Base-by-base conservation (phyloP, 768 basidiomycete species). In the Leccinum longicurvipes region DNA sequence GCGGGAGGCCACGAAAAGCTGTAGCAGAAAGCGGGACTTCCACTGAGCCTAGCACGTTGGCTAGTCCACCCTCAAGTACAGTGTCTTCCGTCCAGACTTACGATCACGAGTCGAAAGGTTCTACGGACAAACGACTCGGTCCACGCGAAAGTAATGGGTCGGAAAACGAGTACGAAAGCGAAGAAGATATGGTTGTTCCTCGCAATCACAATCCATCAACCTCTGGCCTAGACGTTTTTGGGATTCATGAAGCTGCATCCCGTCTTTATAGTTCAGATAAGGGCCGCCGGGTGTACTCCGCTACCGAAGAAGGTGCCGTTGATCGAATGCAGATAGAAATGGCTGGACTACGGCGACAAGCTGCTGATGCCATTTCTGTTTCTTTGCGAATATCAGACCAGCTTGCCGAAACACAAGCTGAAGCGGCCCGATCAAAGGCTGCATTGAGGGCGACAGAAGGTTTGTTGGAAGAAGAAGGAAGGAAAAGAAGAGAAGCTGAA, bases 241-340 rank as follows among this genome's bases (percentile, higher is more conserved):
- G 70, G 24, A 68, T 72, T 23, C 60, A 65, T 19, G 64, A 69
- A 55, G 61, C 61, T 46, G 65, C 70, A 41, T 75, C 82, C 27
- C 77, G 79, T 46, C 73, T 81, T 14, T 77, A 77, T 44, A 72
- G 72, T 11, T 67, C 73, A 23, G 56, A 79, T 47, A 74, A 67
- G 44, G 53, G 60, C 21, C 60, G 61, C 51, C 53, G 56, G 25
- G 29, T 50, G 48, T 65, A 58, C 70, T 73, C 56, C 62, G 45
- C 61, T 27, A 58, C 72, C 17, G 75, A 80, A 53, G 72, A 75
- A 12, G 74, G 74, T 48, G 68, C 78, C 4, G 71, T 89, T 52
- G 85, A 88, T 53, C 81, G 79, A 44, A 77, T 89, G 73, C 80
- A 83, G 63, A 77, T 79, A 62, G 87, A 91, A 71, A 78, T 89